Evolutionary conservation across 306 rosid species (phyloP).

Genomic region (Heteromeles arbutifolia): DNA sequence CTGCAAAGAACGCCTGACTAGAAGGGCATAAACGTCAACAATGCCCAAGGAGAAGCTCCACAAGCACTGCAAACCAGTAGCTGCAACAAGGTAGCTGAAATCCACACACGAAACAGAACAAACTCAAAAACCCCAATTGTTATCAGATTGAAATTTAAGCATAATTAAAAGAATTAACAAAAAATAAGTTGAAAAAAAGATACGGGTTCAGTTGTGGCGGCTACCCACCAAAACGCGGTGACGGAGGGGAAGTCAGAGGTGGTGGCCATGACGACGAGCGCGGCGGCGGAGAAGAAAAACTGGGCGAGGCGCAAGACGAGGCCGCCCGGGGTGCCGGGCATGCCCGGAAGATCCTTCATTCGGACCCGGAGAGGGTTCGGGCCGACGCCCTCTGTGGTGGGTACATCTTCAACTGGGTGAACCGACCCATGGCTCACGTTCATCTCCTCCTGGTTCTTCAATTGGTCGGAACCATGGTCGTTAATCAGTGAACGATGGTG

Average conservation of each 20-base stretch:
- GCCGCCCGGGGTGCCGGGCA: conserved; percentile 92
- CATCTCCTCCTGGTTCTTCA: conserved; percentile 45
- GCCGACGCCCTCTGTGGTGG: conserved; percentile 43
- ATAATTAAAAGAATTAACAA: not conserved
- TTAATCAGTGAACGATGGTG: not conserved
- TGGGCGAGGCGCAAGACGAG: conserved; percentile 53
- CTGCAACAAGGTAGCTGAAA: conserved; percentile 80
- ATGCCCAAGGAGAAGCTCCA: conserved; percentile 78
- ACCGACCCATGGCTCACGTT: conserved; percentile 80
- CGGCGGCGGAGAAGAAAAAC: conserved; percentile 60
- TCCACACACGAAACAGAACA: conserved; percentile 17
- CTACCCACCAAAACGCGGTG: conserved; percentile 72
- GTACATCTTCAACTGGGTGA: conserved; percentile 65
- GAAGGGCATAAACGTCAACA: conserved; percentile 68
- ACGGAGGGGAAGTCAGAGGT: conserved; percentile 78
- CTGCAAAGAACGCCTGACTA: conserved; percentile 70
- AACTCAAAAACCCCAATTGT: not conserved
- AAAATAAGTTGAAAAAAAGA: not conserved
- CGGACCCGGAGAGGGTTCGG: conserved; percentile 52
- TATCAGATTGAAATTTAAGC: not conserved
- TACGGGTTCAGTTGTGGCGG: not conserved
- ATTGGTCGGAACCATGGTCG: not conserved
- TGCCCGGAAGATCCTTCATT: conserved; percentile 82
- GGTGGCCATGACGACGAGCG: conserved; percentile 74
- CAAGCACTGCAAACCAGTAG: conserved; percentile 60